These are phyloP conservation scores for Antitrichia curtipendula DNA, from an alignment of 225 moss, liverwort and hornwort species.

Conservation along the genomic window DNA sequence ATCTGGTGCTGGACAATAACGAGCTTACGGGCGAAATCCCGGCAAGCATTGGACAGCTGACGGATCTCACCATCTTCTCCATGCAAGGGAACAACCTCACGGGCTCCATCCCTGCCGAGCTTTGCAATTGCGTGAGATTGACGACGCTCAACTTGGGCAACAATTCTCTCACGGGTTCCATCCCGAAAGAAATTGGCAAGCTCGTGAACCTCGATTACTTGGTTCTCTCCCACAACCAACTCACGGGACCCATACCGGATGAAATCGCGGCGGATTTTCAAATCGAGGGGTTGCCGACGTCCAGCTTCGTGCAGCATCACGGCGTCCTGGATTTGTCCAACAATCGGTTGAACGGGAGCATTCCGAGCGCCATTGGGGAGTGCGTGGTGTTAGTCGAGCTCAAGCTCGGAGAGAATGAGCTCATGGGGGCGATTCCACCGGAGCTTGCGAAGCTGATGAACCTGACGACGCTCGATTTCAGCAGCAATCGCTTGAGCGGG, in stretches of 20 bases:
- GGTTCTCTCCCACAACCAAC: slow-evolving; percentile 52
- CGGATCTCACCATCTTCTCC: slow-evolving; percentile 46
- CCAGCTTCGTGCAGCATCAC: slow-evolving; percentile 49
- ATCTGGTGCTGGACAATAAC: slow-evolving; percentile 36
- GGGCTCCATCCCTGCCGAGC: slow-evolving; percentile 45
- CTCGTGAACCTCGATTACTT: slow-evolving; percentile 72
- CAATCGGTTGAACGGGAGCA: slow-evolving; percentile 27
- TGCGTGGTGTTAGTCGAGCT: slow-evolving; percentile 35
- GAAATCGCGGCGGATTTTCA: slow-evolving; percentile 53
- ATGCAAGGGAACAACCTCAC: slow-evolving; percentile 48
- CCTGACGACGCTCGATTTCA: slow-evolving; percentile 20
- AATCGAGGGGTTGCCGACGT: slow-evolving; percentile 12
- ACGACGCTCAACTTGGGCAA: slow-evolving; percentile 74
- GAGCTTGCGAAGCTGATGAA: slow-evolving; percentile 23
- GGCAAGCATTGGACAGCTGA: slow-evolving; percentile 18
- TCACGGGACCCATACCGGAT: slow-evolving; percentile 53
- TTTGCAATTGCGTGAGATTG: slow-evolving; percentile 60
- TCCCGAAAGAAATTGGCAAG: slow-evolving; percentile 60
- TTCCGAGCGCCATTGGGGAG: slow-evolving; percentile 26
- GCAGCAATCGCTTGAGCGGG: slow-evolving; percentile 22
- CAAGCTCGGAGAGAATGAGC: slow-evolving; percentile 6
- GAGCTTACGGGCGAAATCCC: slow-evolving; percentile 33
- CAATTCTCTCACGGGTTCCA: slow-evolving; percentile 51
- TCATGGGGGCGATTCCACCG: slow-evolving; percentile 22
- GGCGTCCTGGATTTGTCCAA: slow-evolving; percentile 31